Evolutionary conservation across 768 basidiomycete genomes (phyloP).

Genomic region (Leccinum rimulosum): DNA sequence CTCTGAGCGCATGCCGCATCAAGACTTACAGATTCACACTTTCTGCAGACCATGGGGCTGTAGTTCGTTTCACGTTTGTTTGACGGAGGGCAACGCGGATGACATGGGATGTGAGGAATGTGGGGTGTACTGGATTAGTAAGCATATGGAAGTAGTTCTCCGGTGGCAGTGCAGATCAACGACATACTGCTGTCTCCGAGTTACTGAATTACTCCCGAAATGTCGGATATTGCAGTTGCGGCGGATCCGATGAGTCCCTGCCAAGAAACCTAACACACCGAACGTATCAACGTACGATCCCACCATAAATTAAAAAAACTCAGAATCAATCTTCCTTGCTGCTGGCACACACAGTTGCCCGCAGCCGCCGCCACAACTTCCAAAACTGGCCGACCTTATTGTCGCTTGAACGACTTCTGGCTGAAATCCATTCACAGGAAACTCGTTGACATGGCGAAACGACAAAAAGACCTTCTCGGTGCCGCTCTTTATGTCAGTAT

Average conservation of each 20-base stretch:
- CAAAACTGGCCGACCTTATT: conserved; percentile 29
- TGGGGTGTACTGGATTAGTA: conserved; percentile 13
- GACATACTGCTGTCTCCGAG: not conserved
- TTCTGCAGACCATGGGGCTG: conserved; percentile 75
- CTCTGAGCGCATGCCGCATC: conserved; percentile 13
- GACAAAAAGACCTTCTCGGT: conserved; percentile 32
- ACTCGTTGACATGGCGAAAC: conserved; percentile 35
- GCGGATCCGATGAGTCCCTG: not conserved
- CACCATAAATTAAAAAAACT: not conserved
- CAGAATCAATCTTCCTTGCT: conserved; percentile 3
- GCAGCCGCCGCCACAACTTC: conserved; percentile 10
- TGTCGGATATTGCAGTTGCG: not conserved
- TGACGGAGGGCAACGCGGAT: not conserved
- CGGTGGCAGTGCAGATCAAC: not conserved
- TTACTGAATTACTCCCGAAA: not conserved
- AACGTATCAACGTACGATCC: not conserved
- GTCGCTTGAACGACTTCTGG: conserved; percentile 18
- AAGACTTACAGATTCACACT: conserved; percentile 68
- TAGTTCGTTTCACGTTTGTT: conserved; percentile 4
- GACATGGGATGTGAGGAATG: conserved; percentile 7
- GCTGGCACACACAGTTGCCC: not conserved
- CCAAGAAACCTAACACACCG: not conserved
- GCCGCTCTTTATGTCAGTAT: conserved; percentile 29
- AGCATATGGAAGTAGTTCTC: conserved; percentile 4
- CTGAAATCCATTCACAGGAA: conserved; percentile 21